A percentile compares a stretch with the other conserved stretches of the same genome.
These are phyloP conservation scores for Pythium pyrilobum DNA, from an alignment of 352 stramenopile genomes.

Conservation along the genomic window DNA sequence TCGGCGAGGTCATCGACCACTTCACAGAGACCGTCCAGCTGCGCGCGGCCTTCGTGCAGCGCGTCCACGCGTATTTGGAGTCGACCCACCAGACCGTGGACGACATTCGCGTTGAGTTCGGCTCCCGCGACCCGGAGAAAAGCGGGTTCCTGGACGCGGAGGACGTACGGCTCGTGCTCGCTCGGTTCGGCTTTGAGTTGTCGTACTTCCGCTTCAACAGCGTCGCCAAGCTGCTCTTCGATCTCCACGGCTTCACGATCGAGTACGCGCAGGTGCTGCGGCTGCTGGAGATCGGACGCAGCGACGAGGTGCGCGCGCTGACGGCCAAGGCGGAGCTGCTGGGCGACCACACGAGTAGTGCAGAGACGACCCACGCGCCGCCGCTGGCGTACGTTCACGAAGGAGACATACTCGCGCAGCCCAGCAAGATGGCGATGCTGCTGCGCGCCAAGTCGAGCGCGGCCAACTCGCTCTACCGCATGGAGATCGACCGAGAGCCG, in stretches of 20 bases:
- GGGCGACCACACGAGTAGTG: no score
- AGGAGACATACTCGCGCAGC: no score
- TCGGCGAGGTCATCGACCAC: conserved; percentile 51
- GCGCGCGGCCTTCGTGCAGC: conserved; percentile 40
- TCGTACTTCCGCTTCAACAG: conserved; percentile 61
- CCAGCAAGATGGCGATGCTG: no score
- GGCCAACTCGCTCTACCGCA: no score
- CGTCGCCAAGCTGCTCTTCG: conserved; percentile 48
- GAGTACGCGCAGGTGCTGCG: conserved; percentile 43
- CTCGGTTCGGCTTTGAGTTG: conserved; percentile 35
- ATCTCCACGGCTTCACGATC: conserved; percentile 30
- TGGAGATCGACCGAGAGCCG: no score
- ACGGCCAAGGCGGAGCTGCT: no score
- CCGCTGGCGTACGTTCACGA: no score
- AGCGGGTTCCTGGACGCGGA: conserved; percentile 40
- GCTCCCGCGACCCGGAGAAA: conserved; percentile 14
- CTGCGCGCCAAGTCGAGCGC: no score
- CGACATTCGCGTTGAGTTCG: conserved; percentile 30
- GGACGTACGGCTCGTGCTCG: conserved; percentile 33
- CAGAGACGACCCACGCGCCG: no score
- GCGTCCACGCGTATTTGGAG: conserved; percentile 25
- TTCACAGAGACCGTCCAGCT: conserved; percentile 58
- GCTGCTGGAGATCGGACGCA: no score
- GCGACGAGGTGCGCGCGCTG: no score
- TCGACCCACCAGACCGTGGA: conserved; percentile 14